phyloP scores from a whole-genome alignment of 495 filamentous ascomycete genomes.

The Xylaria venustula region DNA sequence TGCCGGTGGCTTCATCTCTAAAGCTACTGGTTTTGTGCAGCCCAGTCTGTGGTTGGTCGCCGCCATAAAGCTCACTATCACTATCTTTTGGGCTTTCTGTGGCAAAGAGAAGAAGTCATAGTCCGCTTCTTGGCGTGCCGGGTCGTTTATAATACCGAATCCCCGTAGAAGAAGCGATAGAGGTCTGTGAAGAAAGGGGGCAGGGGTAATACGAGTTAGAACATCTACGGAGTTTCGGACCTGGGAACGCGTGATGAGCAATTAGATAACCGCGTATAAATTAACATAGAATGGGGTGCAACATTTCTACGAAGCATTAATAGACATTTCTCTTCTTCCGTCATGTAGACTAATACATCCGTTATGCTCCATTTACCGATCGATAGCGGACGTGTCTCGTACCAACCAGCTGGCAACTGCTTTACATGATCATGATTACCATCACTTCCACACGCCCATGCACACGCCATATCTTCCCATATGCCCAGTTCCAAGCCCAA shows the following conservation, averaged over 20 bases:
- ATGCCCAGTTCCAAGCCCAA: not conserved
- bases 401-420: not conserved
- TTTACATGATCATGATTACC: not conserved
- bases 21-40: conserved; percentile 24
- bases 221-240: too few species aligned
- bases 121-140: too few species aligned
- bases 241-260: too few species aligned
- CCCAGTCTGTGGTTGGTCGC: conserved; percentile 30
- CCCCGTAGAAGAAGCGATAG: too few species aligned
- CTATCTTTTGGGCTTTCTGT: conserved; percentile 19
- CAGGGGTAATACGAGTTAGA: too few species aligned
- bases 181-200: too few species aligned
- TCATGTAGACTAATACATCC: not conserved
- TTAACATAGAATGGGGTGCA: too few species aligned
- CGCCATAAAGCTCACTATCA: conserved; percentile 21
- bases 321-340: too few species aligned
- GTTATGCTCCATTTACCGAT: not conserved
- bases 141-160: too few species aligned
- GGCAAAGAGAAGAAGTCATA: conserved; percentile 10
- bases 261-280: too few species aligned
- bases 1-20: conserved; percentile 58
- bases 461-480: not conserved
- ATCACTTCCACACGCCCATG: not conserved
- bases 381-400: not conserved
- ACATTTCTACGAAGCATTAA: too few species aligned